Evolutionary conservation across 1,139 yeast species (phyloP), one percentile per base, ranked within the genome.

Genomic region (Geotrichum bryndzae): DNA sequence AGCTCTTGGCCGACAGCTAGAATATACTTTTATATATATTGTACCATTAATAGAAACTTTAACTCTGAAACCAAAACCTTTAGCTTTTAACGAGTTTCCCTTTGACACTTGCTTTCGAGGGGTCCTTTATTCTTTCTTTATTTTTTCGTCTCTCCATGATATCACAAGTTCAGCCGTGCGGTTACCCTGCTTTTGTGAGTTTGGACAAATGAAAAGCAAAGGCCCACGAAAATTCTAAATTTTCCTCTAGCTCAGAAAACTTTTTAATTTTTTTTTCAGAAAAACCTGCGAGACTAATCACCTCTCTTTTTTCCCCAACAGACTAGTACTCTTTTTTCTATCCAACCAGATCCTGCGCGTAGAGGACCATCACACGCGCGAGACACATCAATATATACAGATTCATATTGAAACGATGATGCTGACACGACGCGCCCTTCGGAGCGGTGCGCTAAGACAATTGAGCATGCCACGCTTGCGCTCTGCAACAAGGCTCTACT

Each of bases 1-100:
- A 90, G 74, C 76, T 94, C 67, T 80, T 92, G 68, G 84, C 81
- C 33, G 57, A 53, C 29, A 52, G 63, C 51, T 63, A 33, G 18
- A 22, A 31, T 53, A 23, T 41, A 38, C 41, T 5, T 52, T 8
- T 29, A 51, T 31, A 29, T 35, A 57, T 57, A 22, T 27, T n/a
- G 18, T 52, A 15, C 23, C 15, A 50, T 50, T 50, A 50, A 50
- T 50, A 25, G 29, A 50, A 23, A 50, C 15, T 27, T 50, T 22
- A 11, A 48, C 15, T 4, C 22, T n/a, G 52, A n/a, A 48, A n/a
- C 45, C 15, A 11, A 15, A 38, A 13, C 8, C 15, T 35, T 13
- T n/a, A 38, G n/a, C 18, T 13, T 13, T 38, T 38, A 13, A 13
- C n/a, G 11, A 13, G 18, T 38, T 11, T 38, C 6, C 10, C 3